Percentiles rank a stretch among this genome's conserved stretches.
Conservation (phyloP, 169 alveolate species). For the Plasmodium ovale region DNA sequence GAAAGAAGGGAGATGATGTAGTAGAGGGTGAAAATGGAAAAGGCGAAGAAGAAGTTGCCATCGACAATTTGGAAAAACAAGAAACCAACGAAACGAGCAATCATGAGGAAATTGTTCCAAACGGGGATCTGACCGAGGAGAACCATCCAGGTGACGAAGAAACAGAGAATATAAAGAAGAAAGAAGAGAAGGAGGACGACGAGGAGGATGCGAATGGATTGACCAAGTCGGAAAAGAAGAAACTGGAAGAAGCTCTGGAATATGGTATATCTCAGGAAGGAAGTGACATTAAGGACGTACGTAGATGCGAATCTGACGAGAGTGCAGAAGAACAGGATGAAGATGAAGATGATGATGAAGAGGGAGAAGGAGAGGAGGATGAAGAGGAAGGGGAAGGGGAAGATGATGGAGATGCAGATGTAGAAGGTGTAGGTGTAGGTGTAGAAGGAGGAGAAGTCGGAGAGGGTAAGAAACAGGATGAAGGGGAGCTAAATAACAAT, state of each 20-base stretch:
- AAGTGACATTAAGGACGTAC: not conserved
- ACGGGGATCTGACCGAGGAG: not conserved
- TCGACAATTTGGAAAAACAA: not conserved
- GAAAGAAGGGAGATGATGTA: not conserved
- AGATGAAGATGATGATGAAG: slow-evolving; percentile 23
- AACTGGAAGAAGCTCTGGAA: slow-evolving; percentile 60
- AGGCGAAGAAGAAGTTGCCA: not conserved
- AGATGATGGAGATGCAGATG: not conserved
- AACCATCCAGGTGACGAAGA: not conserved
- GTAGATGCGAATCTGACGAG: slow-evolving; percentile 9
- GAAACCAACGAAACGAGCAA: not conserved
- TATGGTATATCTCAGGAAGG: slow-evolving; percentile 42
- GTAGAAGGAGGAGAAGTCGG: slow-evolving; percentile 14
- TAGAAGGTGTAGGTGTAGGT: not conserved
- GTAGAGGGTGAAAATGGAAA: not conserved
- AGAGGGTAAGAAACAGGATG: not conserved
- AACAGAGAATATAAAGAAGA: not conserved
- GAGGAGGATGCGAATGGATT: slow-evolving; percentile 25
- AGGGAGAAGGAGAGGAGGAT: slow-evolving; percentile 7
- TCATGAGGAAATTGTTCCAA: not conserved
- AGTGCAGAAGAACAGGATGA: slow-evolving; percentile 30
- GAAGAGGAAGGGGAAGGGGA: slow-evolving; percentile 18
- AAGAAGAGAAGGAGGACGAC: slow-evolving; percentile 5
- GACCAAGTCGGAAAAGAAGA: slow-evolving; percentile 12
- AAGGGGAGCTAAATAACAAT: not conserved